These are phyloP conservation scores for Aspergillus pseudonomiae DNA, from an alignment of 2,329 filamentous ascomycete species.

Conservation along the genomic window DNA sequence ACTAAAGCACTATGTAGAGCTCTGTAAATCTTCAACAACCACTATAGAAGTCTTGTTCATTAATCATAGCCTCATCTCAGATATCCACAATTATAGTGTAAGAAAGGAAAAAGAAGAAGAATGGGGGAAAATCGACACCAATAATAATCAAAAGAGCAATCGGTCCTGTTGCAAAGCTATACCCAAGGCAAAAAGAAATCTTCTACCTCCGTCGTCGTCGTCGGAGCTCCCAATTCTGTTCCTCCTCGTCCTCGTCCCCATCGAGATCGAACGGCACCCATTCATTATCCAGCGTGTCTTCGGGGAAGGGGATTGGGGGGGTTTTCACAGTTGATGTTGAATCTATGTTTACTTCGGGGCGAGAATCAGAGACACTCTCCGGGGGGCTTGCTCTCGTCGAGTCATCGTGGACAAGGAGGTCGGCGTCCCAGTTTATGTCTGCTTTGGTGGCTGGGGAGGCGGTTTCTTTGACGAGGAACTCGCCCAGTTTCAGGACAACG, in stretches of 20 bases:
- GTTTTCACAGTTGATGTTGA: neutral
- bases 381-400: neutral
- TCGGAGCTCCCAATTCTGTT: constrained; percentile 15
- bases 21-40: too few species aligned
- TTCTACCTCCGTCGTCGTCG: constrained; percentile 8
- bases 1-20: neutral
- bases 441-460: neutral
- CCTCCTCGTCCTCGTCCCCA: constrained; percentile 13
- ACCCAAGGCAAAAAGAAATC: neutral
- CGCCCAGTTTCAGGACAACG: constrained; percentile 80
- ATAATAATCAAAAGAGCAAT: neutral
- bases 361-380: neutral
- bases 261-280: constrained; percentile 14
- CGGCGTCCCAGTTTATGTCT: constrained; percentile 18
- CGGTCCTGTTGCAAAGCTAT: neutral
- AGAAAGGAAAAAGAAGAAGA: neutral
- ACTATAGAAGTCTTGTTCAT: neutral
- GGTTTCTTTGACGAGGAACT: constrained; percentile 55
- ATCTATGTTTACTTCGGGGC: neutral
- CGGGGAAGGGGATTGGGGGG: neutral
- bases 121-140: neutral
- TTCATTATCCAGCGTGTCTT: constrained; percentile 3
- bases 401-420: constrained; percentile 13
- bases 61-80: neutral
- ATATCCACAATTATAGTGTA: neutral